Conservation (phyloP, 257 asterid genomes). For the Solanum piurae region DNA sequence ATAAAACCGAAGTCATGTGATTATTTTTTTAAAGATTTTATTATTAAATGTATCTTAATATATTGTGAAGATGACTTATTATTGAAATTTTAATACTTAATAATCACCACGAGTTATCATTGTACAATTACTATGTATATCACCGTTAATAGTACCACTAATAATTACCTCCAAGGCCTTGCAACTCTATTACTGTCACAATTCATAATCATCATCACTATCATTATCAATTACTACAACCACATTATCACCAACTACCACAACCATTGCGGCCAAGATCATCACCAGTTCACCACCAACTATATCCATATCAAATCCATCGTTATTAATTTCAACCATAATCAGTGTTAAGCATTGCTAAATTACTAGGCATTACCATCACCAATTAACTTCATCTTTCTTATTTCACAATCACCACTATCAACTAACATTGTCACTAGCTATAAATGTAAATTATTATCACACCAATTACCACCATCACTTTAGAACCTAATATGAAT, state of each 20-base stretch:
- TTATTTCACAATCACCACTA: neutral
- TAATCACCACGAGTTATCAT: neutral
- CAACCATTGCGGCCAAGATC: neutral
- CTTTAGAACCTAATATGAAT: neutral
- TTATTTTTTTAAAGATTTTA: neutral
- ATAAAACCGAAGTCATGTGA: neutral
- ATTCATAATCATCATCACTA: neutral
- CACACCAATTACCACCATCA: neutral
- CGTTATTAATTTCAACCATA: neutral
- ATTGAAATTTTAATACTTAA: no score
- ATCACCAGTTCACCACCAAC: neutral
- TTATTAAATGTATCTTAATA: neutral
- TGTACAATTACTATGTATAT: neutral
- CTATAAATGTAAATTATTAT: no score
- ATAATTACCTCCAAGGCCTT: neutral
- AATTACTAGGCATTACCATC: no score
- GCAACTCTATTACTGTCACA: neutral
- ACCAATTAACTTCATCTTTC: neutral
- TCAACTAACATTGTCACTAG: neutral
- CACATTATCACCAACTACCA: neutral
- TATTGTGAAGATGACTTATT: no score
- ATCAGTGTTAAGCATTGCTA: neutral
- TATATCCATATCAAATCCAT: neutral
- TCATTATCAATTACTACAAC: neutral
- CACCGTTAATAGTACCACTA: neutral